Evolutionary conservation across 441 rosid species (phyloP).

Genomic region (Jatropha podagrica): DNA sequence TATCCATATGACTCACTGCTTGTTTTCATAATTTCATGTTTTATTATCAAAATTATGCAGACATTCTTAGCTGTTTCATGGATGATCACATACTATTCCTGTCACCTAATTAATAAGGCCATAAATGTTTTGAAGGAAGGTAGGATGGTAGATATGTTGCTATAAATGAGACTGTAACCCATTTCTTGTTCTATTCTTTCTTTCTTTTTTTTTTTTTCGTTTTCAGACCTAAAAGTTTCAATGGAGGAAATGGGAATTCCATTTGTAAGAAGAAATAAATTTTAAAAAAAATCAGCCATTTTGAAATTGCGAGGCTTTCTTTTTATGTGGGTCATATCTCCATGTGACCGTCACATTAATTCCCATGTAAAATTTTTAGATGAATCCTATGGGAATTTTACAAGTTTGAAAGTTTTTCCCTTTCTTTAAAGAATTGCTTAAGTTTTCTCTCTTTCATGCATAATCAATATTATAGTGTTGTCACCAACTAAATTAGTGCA

Average conservation of each 20-base stretch:
- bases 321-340: constrained; percentile 30
- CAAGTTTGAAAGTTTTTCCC: too few relatives aligned
- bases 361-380: neutral
- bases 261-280: neutral
- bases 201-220: neutral
- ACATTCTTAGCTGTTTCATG: neutral
- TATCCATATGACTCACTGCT: neutral
- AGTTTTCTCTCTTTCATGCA: neutral
- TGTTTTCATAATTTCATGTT: neutral
- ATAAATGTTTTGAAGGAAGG: constrained; percentile 27
- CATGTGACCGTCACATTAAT: constrained; percentile 25
- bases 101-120: constrained; percentile 22
- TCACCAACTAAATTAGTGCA: constrained; percentile 15
- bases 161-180: constrained; percentile 27
- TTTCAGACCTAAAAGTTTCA: constrained; percentile 26
- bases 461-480: neutral
- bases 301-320: neutral
- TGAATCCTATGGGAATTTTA: neutral
- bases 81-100: constrained; percentile 19
- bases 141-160: constrained; percentile 22
- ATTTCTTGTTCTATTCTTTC: neutral
- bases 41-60: neutral
- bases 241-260: constrained; percentile 10
- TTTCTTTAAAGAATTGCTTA: too few relatives aligned
- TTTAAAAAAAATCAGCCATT: constrained; percentile 7